Percentiles rank a stretch among this genome's conserved stretches.
Conservation (phyloP, 2,329 filamentous ascomycete genomes). For the Pseudogymnoascus verrucosus region DNA sequence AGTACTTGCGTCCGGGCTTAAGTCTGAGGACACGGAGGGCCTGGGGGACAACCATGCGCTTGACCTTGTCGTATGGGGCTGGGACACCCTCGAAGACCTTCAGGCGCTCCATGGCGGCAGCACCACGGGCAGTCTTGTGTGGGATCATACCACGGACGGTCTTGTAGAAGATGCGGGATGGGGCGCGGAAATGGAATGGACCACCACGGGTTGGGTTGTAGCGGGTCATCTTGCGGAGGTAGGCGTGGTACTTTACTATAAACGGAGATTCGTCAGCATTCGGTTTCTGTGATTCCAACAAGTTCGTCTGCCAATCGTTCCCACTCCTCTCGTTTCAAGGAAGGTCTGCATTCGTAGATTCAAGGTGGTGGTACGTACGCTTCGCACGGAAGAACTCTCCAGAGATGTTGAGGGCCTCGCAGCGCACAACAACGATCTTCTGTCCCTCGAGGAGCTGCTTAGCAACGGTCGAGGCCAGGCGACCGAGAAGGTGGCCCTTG, state of each 20-base stretch:
- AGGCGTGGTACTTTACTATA: conserved; percentile 99
- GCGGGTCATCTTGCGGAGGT: conserved; percentile 99
- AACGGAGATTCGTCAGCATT: conserved; percentile 39
- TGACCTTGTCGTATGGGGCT: conserved; percentile 98
- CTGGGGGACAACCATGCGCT: conserved; percentile 99
- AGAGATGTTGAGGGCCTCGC: conserved; percentile 99
- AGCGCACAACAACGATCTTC: conserved; percentile 98
- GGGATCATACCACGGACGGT: conserved; percentile 99
- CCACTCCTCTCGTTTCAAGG: conserved; percentile 12
- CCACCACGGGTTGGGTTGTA: conserved; percentile 99
- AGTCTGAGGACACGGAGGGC: conserved; percentile 91
- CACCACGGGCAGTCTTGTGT: conserved; percentile 98
- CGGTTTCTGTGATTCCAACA: conserved; percentile 14
- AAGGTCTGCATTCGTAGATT: not conserved
- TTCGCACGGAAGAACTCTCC: conserved; percentile 99
- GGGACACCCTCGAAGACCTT: conserved; percentile 99
- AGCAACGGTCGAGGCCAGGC: conserved; percentile 93
- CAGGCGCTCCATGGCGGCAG: conserved; percentile 92
- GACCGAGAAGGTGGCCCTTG: conserved; percentile 99
- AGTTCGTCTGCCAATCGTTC: conserved; percentile 10
- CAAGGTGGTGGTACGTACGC: conserved; percentile 63
- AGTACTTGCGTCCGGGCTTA: conserved; percentile 99
- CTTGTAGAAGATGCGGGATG: conserved; percentile 99
- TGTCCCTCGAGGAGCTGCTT: conserved; percentile 99
- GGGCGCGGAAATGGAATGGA: conserved; percentile 99